These are phyloP conservation scores for Trichoderma sp. DNA, from an alignment of 2,329 filamentous ascomycete species.

Conservation along the genomic window DNA sequence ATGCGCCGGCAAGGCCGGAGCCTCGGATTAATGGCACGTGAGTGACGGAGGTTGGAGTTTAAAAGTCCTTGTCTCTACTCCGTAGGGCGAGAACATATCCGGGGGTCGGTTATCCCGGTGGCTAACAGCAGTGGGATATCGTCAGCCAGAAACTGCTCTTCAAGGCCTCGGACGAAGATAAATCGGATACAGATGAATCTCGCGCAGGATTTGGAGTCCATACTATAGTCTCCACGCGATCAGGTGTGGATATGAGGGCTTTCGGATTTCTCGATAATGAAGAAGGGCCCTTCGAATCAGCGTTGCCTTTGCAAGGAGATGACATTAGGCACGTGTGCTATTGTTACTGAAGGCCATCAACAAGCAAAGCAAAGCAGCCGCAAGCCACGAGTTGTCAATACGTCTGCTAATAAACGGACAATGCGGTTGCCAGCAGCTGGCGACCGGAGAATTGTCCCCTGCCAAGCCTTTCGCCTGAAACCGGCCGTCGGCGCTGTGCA, in stretches of 20 bases:
- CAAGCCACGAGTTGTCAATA: too few species aligned
- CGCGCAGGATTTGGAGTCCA: not conserved
- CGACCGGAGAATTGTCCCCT: not conserved
- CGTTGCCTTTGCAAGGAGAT: not conserved
- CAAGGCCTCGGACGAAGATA: not conserved
- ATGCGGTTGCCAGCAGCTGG: not conserved
- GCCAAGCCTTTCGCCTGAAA: not conserved
- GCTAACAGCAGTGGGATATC: not conserved
- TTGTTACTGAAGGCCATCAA: not conserved
- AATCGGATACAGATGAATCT: not conserved
- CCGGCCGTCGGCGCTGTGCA: not conserved
- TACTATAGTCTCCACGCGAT: not conserved
- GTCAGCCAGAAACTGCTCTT: not conserved
- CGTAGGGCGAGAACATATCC: not conserved
- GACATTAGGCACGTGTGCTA: not conserved
- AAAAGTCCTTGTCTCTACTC: not conserved
- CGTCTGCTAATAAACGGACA: not conserved
- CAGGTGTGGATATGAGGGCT: not conserved
- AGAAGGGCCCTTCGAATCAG: not conserved
- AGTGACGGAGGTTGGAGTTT: not conserved
- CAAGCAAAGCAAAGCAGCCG: too few species aligned
- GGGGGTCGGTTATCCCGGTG: not conserved
- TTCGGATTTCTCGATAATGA: not conserved
- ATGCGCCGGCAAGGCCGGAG: slow-evolving; percentile 3
- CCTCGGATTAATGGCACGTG: not conserved